Conservation (phyloP, 2,329 filamentous ascomycete species). For the Hysterium pulicare region DNA sequence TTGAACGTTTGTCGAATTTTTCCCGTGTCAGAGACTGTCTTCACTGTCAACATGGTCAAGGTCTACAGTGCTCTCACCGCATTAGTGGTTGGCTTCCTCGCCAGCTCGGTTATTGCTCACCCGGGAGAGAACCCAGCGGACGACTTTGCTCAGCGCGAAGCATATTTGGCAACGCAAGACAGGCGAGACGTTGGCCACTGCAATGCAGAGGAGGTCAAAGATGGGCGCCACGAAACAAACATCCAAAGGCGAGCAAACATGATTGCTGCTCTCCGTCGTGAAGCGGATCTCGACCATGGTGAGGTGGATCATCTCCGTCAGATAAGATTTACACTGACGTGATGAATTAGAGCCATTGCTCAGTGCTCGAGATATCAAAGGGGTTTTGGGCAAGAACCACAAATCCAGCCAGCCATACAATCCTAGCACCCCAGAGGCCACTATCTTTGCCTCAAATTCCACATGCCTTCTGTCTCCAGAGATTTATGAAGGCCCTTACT, state of each 20-base stretch:
- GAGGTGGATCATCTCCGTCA: neutral
- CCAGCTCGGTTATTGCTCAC: neutral
- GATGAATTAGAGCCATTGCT: neutral
- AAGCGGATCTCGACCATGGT: neutral
- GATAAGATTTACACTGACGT: too few relatives aligned
- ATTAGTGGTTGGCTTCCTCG: neutral
- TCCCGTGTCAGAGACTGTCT: too few relatives aligned
- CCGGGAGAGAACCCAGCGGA: neutral
- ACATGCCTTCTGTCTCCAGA: neutral
- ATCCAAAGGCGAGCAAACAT: neutral
- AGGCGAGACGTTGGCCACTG: neutral
- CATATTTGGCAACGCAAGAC: neutral
- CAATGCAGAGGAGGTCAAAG: neutral
- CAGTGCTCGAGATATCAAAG: neutral
- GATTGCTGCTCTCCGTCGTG: neutral
- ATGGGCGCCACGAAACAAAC: neutral
- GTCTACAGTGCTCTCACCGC: neutral
- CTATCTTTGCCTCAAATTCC: neutral
- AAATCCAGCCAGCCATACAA: neutral
- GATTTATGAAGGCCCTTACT: neutral
- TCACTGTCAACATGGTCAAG: neutral
- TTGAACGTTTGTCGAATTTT: too few relatives aligned
- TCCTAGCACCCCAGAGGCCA: neutral
- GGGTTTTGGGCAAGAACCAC: neutral
- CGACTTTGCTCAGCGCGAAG: neutral